Evolutionary conservation across 306 rosid genomes (phyloP).

Genomic region (Inga leiocalycina): DNA sequence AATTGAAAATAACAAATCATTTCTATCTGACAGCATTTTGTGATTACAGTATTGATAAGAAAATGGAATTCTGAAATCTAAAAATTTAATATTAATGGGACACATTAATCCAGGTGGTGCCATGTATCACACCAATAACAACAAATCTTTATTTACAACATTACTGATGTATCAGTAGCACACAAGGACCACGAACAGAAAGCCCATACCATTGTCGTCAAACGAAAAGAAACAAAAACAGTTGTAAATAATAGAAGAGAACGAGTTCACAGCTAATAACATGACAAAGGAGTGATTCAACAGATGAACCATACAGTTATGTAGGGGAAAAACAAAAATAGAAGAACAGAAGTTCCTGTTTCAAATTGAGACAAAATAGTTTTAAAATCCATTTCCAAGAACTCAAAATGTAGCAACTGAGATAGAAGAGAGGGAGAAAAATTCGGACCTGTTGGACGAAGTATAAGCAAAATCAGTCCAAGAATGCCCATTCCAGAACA

Average conservation of each 20-base stretch:
- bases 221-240: background rate
- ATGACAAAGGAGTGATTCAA: background rate
- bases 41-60: conserved; percentile 4
- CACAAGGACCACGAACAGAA: background rate
- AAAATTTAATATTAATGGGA: background rate
- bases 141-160: background rate
- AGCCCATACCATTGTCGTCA: background rate
- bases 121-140: background rate
- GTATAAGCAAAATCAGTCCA: conserved; percentile 84
- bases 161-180: background rate
- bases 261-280: background rate
- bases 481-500: conserved; percentile 73
- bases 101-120: background rate
- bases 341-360: background rate
- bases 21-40: background rate
- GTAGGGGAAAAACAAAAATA: background rate
- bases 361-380: background rate
- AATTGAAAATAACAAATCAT: conserved; percentile 16
- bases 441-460: conserved; percentile 69
- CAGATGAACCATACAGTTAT: background rate
- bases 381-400: background rate
- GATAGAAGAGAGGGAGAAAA: background rate
- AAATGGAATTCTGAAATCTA: background rate
- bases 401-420: background rate
- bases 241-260: background rate